Conservation (phyloP, 345 rosid species). For the Mallotus nudiflorus region DNA sequence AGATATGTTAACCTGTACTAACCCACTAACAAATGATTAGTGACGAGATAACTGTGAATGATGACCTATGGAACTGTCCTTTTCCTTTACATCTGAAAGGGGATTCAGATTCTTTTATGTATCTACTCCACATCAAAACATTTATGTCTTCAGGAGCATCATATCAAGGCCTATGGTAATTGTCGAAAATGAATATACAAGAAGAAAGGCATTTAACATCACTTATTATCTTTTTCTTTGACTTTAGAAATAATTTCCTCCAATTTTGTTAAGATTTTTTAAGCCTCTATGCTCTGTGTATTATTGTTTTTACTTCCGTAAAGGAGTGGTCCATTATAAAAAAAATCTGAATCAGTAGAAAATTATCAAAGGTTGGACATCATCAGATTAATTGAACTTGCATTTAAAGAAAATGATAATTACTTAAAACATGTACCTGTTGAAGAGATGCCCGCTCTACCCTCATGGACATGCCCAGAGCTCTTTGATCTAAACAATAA, state of each 20-base stretch:
- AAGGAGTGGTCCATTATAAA: neutral
- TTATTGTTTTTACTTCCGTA: neutral
- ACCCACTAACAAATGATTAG: neutral
- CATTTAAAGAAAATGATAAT: neutral
- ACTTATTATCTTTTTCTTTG: neutral
- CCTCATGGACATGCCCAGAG: constrained; percentile 98
- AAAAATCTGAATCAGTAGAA: neutral
- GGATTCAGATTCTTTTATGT: no score
- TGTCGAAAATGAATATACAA: no score
- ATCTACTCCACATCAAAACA: no score
- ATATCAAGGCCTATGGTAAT: no score
- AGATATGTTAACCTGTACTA: neutral
- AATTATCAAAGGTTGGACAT: neutral
- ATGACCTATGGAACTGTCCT: neutral
- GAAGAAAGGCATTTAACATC: no score
- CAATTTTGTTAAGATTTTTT: neutral
- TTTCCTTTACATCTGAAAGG: no score
- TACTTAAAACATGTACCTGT: constrained; percentile 49
- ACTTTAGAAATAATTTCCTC: neutral
- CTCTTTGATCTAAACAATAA: constrained; percentile 79
- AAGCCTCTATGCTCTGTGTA: neutral
- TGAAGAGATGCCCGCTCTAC: constrained; percentile 87
- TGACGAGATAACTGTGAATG: neutral
- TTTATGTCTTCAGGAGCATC: no score
- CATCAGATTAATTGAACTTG: neutral